Evolutionary conservation across 331 rosid genomes (phyloP).

Genomic region (Malus hybrid): DNA sequence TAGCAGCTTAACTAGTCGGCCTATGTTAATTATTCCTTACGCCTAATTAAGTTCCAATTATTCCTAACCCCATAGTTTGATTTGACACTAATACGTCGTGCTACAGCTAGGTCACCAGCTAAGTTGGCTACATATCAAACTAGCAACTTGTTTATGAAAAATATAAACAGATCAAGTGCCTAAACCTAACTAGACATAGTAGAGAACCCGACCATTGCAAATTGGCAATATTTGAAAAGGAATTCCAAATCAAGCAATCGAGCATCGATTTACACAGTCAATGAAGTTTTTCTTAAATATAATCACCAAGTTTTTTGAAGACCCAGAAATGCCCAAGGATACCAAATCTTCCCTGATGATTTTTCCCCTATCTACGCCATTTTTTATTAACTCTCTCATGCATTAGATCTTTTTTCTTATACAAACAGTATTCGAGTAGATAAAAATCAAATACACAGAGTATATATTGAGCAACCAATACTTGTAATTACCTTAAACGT

Average conservation of each 20-base stretch:
- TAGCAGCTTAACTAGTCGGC: neutral
- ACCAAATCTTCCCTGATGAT: neutral
- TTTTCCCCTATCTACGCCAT: neutral
- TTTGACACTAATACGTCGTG: neutral
- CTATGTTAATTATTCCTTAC: neutral
- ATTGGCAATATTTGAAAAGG: neutral
- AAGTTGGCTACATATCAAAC: neutral
- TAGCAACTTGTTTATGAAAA: neutral
- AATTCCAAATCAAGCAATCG: neutral
- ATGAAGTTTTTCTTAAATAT: too few relatives aligned
- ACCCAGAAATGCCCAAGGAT: neutral
- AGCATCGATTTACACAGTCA: too few relatives aligned
- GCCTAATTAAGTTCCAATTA: neutral
- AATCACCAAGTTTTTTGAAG: neutral
- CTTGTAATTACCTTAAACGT: too few relatives aligned
- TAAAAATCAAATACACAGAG: too few relatives aligned
- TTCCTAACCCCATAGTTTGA: neutral
- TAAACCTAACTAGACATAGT: neutral
- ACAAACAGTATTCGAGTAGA: too few relatives aligned
- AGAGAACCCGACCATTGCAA: neutral
- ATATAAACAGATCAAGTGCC: neutral
- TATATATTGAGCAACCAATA: too few relatives aligned
- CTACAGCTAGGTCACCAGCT: slow-evolving; percentile 1
- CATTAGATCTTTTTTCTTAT: neutral
- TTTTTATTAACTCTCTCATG: neutral